phyloP scores from a whole-genome alignment of 208 protist genomes.

The Leishmania amazonensis region DNA sequence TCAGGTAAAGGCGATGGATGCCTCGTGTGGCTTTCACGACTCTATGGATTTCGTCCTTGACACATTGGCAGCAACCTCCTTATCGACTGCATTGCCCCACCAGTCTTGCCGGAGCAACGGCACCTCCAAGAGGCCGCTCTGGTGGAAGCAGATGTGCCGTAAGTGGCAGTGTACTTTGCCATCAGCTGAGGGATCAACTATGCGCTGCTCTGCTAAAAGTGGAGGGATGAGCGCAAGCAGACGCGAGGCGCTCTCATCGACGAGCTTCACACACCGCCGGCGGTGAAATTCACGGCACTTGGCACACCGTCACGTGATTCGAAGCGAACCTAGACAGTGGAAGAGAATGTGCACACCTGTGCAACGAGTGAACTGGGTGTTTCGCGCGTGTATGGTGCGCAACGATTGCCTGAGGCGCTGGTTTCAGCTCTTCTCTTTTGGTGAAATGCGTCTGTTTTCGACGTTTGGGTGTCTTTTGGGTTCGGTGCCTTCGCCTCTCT shows the following conservation, averaged over 20 bases:
- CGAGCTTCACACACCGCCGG: neutral
- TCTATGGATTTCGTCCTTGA: constrained; percentile 44
- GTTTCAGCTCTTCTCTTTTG: neutral
- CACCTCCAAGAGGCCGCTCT: neutral
- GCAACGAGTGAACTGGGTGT: neutral
- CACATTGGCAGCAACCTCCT: constrained; percentile 37
- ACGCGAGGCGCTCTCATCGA: neutral
- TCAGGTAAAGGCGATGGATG: constrained; percentile 40
- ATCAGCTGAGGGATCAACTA: neutral
- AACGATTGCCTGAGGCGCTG: neutral
- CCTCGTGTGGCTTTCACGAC: constrained; percentile 41
- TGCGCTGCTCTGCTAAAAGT: neutral
- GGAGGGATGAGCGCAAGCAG: neutral
- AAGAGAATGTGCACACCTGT: neutral
- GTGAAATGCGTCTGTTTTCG: neutral
- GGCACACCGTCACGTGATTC: neutral
- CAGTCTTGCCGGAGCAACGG: constrained; percentile 24
- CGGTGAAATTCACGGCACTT: neutral
- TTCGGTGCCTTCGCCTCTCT: neutral
- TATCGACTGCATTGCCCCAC: constrained; percentile 37
- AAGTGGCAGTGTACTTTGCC: neutral
- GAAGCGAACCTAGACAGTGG: neutral
- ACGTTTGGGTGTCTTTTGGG: neutral
- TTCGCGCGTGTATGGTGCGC: neutral
- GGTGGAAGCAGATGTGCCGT: neutral